Evolutionary conservation across 371 early-diverging fungal species (phyloP).

Genomic region (Mucor velutinosus): DNA sequence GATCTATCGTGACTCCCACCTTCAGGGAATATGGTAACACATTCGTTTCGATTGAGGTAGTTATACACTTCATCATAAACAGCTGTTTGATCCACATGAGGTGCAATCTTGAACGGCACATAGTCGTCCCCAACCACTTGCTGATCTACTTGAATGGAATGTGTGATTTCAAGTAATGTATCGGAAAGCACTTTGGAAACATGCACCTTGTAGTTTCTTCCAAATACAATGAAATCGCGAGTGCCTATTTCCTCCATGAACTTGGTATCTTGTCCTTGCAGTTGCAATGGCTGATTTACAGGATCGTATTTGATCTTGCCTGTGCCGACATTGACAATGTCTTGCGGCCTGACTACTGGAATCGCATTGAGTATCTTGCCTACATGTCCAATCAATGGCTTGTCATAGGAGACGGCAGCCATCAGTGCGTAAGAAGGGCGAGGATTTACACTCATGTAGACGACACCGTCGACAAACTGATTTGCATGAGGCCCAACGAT

Average conservation of each 20-base stretch:
- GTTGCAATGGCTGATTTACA: slow-evolving; percentile 59
- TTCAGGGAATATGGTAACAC: slow-evolving; percentile 97
- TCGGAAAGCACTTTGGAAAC: slow-evolving; percentile 82
- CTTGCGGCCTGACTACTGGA: slow-evolving; percentile 93
- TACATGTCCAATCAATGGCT: slow-evolving; percentile 80
- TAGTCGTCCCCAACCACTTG: slow-evolving; percentile 30
- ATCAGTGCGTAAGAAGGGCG: slow-evolving; percentile 83
- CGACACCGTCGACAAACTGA: slow-evolving; percentile 94
- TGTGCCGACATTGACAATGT: slow-evolving; percentile 73
- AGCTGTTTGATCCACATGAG: slow-evolving; percentile 86
- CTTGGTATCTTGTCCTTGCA: slow-evolving; percentile 69
- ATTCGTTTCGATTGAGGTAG: slow-evolving; percentile 73
- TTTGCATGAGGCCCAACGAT: slow-evolving; percentile 96
- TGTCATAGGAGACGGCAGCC: slow-evolving; percentile 84
- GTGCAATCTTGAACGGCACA: slow-evolving; percentile 67
- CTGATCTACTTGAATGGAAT: slow-evolving; percentile 30
- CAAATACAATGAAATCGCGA: slow-evolving; percentile 68
- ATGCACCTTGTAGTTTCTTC: slow-evolving; percentile 65
- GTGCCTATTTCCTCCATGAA: slow-evolving; percentile 71
- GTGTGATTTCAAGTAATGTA: slow-evolving; percentile 65
- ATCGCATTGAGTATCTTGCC: slow-evolving; percentile 78
- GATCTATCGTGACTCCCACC: slow-evolving; percentile 97
- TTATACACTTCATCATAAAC: slow-evolving; percentile 85
- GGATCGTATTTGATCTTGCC: slow-evolving; percentile 74
- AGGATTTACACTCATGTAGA: slow-evolving; percentile 74